These are phyloP conservation scores for Colletotrichum horii DNA, from an alignment of 2,329 filamentous ascomycete genomes.

Conservation along the genomic window DNA sequence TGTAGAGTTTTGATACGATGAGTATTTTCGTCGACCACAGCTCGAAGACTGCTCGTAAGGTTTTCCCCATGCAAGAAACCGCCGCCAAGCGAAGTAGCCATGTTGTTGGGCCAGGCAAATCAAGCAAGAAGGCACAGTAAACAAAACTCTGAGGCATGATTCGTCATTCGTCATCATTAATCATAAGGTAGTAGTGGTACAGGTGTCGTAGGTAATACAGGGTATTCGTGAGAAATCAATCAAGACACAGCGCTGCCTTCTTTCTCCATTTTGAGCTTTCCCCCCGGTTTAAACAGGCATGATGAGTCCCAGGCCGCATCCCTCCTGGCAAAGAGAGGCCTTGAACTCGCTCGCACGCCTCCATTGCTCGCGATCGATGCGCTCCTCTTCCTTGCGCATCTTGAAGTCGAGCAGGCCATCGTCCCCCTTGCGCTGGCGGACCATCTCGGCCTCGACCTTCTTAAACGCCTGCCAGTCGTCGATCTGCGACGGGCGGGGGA, in stretches of 20 bases:
- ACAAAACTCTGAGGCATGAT: neutral
- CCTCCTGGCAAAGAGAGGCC: conserved; percentile 8
- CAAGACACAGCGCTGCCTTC: neutral
- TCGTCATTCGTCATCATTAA: conserved; percentile 15
- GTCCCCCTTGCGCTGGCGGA: conserved; percentile 19
- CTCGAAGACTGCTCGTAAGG: accelerated
- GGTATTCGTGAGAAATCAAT: conserved; percentile 5
- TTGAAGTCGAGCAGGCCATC: conserved; percentile 20
- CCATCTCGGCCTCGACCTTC: conserved; percentile 29
- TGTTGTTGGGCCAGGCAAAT: neutral
- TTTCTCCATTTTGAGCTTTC: neutral
- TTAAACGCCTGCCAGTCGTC: conserved; percentile 62
- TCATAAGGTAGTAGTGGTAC: conserved; percentile 7
- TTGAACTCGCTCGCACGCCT: conserved; percentile 20
- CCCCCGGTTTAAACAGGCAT: neutral
- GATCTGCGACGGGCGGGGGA: conserved; percentile 58
- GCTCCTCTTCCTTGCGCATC: conserved; percentile 20
- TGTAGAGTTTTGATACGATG: neutral
- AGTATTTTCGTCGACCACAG: neutral
- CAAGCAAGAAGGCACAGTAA: accelerated
- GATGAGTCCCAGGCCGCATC: neutral
- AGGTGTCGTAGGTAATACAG: conserved; percentile 12
- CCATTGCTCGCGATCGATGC: conserved; percentile 21
- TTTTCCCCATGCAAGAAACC: neutral
- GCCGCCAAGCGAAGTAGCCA: too few relatives aligned